A percentile compares a stretch with the other conserved stretches of the same genome.
phyloP scores from a whole-genome alignment of 2,329 filamentous ascomycete genomes.

The Aspergillus ochraceoroseus region DNA sequence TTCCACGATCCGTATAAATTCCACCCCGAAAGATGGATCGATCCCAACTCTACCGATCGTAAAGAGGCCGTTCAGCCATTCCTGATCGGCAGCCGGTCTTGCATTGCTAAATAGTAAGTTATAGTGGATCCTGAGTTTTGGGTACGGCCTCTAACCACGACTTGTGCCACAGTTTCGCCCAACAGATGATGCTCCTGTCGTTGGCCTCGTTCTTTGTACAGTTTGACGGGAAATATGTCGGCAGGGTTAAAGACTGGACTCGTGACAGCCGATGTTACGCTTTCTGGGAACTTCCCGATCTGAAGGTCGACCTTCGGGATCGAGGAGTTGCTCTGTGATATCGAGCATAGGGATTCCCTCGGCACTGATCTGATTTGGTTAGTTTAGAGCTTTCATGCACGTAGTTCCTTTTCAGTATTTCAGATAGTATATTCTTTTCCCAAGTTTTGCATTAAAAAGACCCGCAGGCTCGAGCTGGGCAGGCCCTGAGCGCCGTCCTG shows the following conservation, averaged over 20 bases:
- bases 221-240: constrained; percentile 25
- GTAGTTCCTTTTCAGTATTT: too few species aligned
- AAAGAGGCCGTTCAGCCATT: constrained; percentile 27
- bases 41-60: constrained; percentile 20
- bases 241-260: constrained; percentile 23
- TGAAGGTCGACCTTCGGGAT: constrained; percentile 18
- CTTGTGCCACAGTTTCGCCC: constrained; percentile 17
- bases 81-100: constrained; percentile 25
- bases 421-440: too few species aligned
- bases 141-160: too few species aligned
- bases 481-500: too few species aligned
- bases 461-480: too few species aligned
- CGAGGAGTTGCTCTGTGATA: neutral
- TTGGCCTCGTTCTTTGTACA: constrained; percentile 24
- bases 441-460: too few species aligned
- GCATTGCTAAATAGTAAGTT: constrained; percentile 25
- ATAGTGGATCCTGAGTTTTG: too few species aligned
- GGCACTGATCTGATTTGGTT: neutral
- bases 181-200: constrained; percentile 26
- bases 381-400: too few species aligned
- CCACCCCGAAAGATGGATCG: constrained; percentile 34
- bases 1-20: constrained; percentile 29
- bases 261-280: constrained; percentile 25
- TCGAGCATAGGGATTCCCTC: neutral
- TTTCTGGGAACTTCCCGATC: constrained; percentile 26